Evolutionary conservation across 768 basidiomycete genomes (phyloP).

Genomic region (Leccinum rimulosum): DNA sequence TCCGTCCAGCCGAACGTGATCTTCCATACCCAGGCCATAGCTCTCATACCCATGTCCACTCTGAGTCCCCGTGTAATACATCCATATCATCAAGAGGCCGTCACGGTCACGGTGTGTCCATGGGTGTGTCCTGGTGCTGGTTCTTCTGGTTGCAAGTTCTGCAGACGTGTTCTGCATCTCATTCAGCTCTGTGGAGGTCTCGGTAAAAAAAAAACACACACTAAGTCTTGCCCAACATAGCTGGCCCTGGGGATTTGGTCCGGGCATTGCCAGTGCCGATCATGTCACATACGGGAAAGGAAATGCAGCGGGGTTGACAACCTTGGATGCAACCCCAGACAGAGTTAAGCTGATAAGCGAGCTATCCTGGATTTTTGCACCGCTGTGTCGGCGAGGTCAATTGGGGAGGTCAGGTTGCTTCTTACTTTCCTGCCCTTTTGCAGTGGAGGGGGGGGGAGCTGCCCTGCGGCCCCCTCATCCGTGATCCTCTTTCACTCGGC

Average conservation of each 20-base stretch:
- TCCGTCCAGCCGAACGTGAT: too few relatives aligned
- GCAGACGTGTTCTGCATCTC: too few relatives aligned
- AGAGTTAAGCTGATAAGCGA: conserved; percentile 43
- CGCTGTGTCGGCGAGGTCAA: conserved; percentile 36
- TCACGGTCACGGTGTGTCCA: too few relatives aligned
- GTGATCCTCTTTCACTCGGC: conserved; percentile 14
- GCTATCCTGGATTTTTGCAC: conserved; percentile 38
- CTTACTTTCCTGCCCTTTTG: conserved; percentile 15
- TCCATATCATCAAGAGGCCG: too few relatives aligned
- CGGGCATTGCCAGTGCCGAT: conserved; percentile 19
- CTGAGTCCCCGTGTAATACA: too few relatives aligned
- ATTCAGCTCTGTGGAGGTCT: too few relatives aligned
- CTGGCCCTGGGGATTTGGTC: conserved; percentile 8
- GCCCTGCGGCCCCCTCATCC: conserved; percentile 4
- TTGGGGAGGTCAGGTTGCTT: conserved; percentile 27
- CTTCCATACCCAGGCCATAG: too few relatives aligned
- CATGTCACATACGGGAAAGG: conserved; percentile 21
- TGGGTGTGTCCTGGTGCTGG: too few relatives aligned
- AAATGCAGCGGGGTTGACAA: conserved; percentile 29
- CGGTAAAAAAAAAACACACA: too few relatives aligned
- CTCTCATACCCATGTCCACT: too few relatives aligned
- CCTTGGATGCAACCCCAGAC: conserved; percentile 43
- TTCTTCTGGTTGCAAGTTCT: too few relatives aligned
- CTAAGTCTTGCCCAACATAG: conserved; percentile 10
- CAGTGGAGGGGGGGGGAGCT: neutral